A percentile compares a stretch with the other conserved stretches of the same genome.
These are phyloP conservation scores for Arctium minus DNA, from an alignment of 129 eudicot genomes.

Conservation along the genomic window DNA sequence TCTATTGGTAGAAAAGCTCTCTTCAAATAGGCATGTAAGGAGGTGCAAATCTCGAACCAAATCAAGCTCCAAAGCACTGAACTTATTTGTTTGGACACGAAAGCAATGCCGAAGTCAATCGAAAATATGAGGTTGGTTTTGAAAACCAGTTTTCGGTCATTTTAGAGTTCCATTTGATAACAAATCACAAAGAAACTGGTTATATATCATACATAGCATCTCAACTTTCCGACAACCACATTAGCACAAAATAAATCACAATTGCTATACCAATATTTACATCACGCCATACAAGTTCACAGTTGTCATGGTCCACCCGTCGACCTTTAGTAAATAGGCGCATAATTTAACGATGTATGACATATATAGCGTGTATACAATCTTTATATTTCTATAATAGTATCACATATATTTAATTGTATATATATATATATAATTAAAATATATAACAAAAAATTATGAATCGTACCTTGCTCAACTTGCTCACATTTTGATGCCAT, in stretches of 20 bases:
- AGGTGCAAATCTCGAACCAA: too few species aligned
- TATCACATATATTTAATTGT: too few species aligned
- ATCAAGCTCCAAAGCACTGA: too few species aligned
- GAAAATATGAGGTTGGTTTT: too few species aligned
- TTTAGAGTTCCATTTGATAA: too few species aligned
- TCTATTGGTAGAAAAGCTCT: too few species aligned
- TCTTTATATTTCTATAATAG: too few species aligned
- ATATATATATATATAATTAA: not conserved
- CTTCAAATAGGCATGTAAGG: too few species aligned
- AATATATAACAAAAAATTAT: not conserved
- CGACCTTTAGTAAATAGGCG: too few species aligned
- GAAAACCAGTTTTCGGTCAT: not conserved
- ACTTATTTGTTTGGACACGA: too few species aligned
- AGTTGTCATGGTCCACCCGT: not conserved
- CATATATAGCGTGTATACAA: not conserved
- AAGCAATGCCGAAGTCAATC: too few species aligned
- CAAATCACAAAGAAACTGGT: not conserved
- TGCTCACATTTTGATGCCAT: conserved; percentile 7
- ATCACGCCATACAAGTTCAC: not conserved
- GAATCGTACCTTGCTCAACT: conserved; percentile 4
- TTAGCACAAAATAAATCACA: not conserved
- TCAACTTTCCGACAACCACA: not conserved
- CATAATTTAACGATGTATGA: not conserved
- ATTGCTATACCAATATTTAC: too few species aligned
- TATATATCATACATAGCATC: not conserved